Conservation (phyloP, 2,329 filamentous ascomycete genomes). For the Thielaviopsis populi region DNA sequence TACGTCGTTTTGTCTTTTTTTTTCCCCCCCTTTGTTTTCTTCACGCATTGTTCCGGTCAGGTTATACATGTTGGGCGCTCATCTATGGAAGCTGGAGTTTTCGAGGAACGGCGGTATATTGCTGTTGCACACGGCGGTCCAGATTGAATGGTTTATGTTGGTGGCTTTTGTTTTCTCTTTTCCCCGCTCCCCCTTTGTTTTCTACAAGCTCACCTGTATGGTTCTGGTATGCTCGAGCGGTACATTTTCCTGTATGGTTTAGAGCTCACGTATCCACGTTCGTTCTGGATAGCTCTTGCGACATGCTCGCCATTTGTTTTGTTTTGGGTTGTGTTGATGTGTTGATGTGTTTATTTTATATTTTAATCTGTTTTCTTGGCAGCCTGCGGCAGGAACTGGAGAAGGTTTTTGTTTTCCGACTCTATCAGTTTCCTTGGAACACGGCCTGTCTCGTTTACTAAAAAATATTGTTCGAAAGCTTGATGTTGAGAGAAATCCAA, state of each 20-base stretch:
- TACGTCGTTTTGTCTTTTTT: neutral
- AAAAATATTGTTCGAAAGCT: neutral
- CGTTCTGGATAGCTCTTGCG: neutral
- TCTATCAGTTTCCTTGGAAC: no score
- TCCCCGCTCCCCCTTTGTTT: neutral
- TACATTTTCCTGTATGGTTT: neutral
- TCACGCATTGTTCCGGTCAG: neutral
- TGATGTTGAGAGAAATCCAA: neutral
- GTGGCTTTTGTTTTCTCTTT: neutral
- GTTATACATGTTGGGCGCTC: conserved; percentile 1
- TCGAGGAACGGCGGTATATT: conserved; percentile 1
- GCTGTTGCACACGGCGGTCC: neutral
- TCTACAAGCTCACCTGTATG: neutral
- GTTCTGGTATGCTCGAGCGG: neutral
- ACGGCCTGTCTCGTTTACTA: neutral
- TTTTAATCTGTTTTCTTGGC: neutral
- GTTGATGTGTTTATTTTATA: neutral
- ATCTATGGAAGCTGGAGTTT: conserved; percentile 5
- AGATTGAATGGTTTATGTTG: neutral
- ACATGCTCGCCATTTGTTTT: neutral
- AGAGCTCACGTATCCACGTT: neutral
- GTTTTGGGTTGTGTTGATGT: neutral
- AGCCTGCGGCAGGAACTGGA: neutral
- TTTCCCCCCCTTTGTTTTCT: neutral
- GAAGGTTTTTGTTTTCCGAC: neutral